Evolutionary conservation across 192 early-diverging fungal genomes (phyloP), one percentile per base, ranked within the genome.

Genomic region (Coemansia sp.): DNA sequence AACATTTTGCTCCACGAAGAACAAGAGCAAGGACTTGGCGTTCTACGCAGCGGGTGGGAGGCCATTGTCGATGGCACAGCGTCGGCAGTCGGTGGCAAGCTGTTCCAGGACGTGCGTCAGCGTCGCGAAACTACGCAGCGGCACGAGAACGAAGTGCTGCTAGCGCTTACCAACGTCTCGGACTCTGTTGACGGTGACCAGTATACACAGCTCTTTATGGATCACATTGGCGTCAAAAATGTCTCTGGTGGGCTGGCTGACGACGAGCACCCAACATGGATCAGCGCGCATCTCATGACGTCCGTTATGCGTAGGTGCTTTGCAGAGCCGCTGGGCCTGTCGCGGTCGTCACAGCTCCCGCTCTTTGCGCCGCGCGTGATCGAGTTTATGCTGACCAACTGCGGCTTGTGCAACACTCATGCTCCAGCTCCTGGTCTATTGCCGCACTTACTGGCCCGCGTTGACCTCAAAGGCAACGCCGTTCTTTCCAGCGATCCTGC

Each of bases 291-390:
- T 35, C 67, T 83, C 59, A 83, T 83, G 81, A 78, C 81, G 2
- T 78, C 81, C 10, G 81, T 75, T n/a, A 83, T 83, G 81, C 76
- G 81, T 29, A 72, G 81, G 42, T 83, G 81, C 70, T 83, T 83
- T 78, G 81, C 73, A 9, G 81, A 83, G 63, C 81, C 81, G 7
- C 67, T 83, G 29, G 81, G 73, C 61, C 67, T 78, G 36, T 78
- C 76, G 29, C 73, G 81, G 36, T 75, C 81, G n/a, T 72, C 81
- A 24, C 81, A 59, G 44, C 76, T 78, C 24, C 81, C 81, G 17
- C 67, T 83, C 4, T 83, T 78, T 67, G 81, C 81, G 27, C 81
- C 81, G 19, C 67, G 70, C 14, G 81, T 83, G 1, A 73, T 83
- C 14, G 76, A 78, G 57, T 78, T 83, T 69, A 83, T 83, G 81